These are phyloP conservation scores for Larix kaempferi DNA, from an alignment of 75 land plant genomes.

Conservation along the genomic window DNA sequence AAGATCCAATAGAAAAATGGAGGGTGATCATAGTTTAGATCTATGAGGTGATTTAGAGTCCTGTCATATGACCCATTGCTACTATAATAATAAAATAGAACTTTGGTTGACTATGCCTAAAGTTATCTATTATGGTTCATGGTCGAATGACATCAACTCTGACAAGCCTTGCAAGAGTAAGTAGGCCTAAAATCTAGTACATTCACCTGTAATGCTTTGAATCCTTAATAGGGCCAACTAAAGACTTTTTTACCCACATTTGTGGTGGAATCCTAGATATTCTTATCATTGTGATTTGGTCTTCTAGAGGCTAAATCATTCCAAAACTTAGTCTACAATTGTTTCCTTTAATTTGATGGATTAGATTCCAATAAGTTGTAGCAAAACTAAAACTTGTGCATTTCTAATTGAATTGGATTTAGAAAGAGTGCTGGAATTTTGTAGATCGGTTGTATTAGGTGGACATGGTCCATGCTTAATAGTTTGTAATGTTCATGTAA, in stretches of 20 bases:
- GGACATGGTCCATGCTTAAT: too few relatives aligned
- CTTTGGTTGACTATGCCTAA: neutral
- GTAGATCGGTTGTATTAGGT: too few relatives aligned
- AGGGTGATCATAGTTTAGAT: neutral
- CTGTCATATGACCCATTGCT: neutral
- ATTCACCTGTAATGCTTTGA: neutral
- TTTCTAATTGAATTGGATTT: too few relatives aligned
- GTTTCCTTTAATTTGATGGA: neutral
- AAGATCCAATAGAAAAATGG: neutral
- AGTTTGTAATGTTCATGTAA: too few relatives aligned
- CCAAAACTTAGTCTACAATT: neutral
- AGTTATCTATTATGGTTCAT: neutral
- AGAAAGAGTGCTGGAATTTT: too few relatives aligned
- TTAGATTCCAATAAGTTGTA: too few relatives aligned
- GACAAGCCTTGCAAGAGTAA: neutral
- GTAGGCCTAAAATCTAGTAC: neutral
- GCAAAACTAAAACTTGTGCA: too few relatives aligned
- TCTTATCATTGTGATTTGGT: neutral
- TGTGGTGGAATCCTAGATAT: neutral
- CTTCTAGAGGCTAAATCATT: neutral
- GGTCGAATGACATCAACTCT: neutral
- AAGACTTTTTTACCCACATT: neutral
- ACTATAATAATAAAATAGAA: neutral
- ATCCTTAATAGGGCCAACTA: neutral
- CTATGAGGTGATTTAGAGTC: neutral